Conservation (phyloP, 192 early-diverging fungal genomes). For the Kappamyces sp. region DNA sequence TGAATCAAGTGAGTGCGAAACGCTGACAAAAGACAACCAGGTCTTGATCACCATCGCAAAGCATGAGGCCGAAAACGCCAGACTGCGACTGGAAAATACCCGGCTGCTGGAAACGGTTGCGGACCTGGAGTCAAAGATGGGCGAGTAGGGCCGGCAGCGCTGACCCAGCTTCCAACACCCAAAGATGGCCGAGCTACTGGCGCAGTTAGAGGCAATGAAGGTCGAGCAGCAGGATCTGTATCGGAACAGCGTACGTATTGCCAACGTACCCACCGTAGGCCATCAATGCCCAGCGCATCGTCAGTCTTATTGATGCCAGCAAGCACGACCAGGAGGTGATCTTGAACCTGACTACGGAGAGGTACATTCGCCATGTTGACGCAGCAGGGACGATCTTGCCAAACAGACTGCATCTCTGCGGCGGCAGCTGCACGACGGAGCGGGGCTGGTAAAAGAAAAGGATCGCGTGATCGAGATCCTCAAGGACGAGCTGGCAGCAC, state of each 20-base stretch:
- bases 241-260: too few species aligned
- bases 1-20: too few species aligned
- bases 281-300: constrained; percentile 82
- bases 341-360: constrained; percentile 60
- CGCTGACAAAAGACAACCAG: too few species aligned
- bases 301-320: constrained; percentile 76
- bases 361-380: constrained; percentile 11
- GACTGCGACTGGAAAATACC: too few species aligned
- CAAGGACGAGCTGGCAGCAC: constrained; percentile 83
- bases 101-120: too few species aligned
- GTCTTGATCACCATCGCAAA: too few species aligned
- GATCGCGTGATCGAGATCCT: constrained; percentile 89
- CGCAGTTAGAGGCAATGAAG: constrained; percentile 66
- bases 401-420: constrained; percentile 16
- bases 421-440: constrained; percentile 24
- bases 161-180: background rate
- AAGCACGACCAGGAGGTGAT: constrained; percentile 52
- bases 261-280: constrained; percentile 85
- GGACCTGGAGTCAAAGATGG: constrained; percentile 1
- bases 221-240: constrained; percentile 82
- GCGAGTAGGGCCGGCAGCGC: too few species aligned
- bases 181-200: constrained; percentile 56
- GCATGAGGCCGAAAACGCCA: too few species aligned
- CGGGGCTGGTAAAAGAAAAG: constrained; percentile 68
- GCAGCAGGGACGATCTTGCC: background rate